These are phyloP conservation scores for Neurospora intermedia DNA, from an alignment of 495 filamentous ascomycete genomes.

Conservation along the genomic window DNA sequence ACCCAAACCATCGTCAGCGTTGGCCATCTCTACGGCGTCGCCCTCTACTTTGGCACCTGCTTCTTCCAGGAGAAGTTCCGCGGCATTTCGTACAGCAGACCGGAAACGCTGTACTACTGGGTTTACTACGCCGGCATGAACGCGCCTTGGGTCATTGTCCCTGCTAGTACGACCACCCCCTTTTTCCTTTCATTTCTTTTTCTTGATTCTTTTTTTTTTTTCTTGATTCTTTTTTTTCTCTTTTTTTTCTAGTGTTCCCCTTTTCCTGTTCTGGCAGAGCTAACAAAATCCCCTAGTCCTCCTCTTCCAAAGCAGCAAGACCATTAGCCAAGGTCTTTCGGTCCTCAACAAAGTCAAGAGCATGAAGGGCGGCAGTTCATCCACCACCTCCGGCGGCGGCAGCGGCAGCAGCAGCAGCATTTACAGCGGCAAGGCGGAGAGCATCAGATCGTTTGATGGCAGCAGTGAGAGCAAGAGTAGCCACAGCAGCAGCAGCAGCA, in stretches of 20 bases:
- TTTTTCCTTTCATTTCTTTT: no score
- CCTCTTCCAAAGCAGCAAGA: background rate
- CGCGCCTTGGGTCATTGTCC: conserved; percentile 74
- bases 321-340: background rate
- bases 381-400: background rate
- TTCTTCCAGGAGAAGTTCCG: conserved; percentile 52
- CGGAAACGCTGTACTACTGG: conserved; percentile 79
- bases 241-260: background rate
- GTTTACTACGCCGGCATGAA: conserved; percentile 82
- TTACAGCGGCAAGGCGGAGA: background rate
- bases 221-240: background rate
- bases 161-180: conserved; percentile 24
- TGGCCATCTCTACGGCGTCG: conserved; percentile 77
- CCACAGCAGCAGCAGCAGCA: background rate
- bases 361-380: background rate
- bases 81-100: conserved; percentile 53
- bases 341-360: background rate
- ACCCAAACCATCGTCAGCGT: conserved; percentile 63
- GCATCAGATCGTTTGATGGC: background rate
- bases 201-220: no score
- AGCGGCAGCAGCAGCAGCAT: background rate
- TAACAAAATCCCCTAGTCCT: background rate
- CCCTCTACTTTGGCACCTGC: conserved; percentile 77
- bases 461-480: background rate
- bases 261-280: background rate